Conservation (phyloP, 1,139 yeast species). For the Nematodospora anomalae region DNA sequence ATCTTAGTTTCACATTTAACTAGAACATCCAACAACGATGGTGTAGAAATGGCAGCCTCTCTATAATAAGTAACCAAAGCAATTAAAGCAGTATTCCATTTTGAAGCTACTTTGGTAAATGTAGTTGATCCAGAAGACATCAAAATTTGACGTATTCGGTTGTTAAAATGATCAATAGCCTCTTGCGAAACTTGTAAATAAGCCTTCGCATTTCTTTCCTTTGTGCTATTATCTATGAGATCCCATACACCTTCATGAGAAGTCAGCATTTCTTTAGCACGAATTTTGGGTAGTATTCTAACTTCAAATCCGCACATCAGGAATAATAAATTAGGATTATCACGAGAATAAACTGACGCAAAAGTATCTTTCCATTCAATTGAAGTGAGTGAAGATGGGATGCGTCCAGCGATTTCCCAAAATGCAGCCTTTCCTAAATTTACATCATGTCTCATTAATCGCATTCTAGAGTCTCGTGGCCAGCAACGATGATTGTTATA, state of each 20-base stretch:
- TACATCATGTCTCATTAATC: conserved; percentile 87
- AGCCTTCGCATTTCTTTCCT: conserved; percentile 89
- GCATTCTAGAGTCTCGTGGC: conserved; percentile 94
- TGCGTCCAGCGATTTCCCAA: conserved; percentile 82
- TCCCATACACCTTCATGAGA: conserved; percentile 90
- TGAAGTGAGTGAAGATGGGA: conserved; percentile 73
- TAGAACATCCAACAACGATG: conserved; percentile 69
- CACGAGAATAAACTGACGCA: conserved; percentile 86
- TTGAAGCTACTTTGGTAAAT: conserved; percentile 89
- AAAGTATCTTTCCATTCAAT: conserved; percentile 80
- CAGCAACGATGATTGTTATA: conserved; percentile 90
- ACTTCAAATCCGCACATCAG: conserved; percentile 96
- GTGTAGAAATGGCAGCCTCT: conserved; percentile 90
- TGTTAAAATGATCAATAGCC: conserved; percentile 77
- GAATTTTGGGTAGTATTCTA: conserved; percentile 73
- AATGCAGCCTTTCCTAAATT: conserved; percentile 88
- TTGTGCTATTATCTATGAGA: conserved; percentile 64
- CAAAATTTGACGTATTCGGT: conserved; percentile 82
- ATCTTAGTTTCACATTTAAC: conserved; percentile 93
- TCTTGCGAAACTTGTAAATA: conserved; percentile 78
- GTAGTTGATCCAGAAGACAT: conserved; percentile 97
- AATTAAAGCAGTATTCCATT: conserved; percentile 93
- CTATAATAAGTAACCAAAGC: conserved; percentile 86
- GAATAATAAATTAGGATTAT: conserved; percentile 84
- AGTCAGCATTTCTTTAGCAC: conserved; percentile 50